phyloP scores from a whole-genome alignment of 495 filamentous ascomycete species.

The Penicillium robsamsonii region DNA sequence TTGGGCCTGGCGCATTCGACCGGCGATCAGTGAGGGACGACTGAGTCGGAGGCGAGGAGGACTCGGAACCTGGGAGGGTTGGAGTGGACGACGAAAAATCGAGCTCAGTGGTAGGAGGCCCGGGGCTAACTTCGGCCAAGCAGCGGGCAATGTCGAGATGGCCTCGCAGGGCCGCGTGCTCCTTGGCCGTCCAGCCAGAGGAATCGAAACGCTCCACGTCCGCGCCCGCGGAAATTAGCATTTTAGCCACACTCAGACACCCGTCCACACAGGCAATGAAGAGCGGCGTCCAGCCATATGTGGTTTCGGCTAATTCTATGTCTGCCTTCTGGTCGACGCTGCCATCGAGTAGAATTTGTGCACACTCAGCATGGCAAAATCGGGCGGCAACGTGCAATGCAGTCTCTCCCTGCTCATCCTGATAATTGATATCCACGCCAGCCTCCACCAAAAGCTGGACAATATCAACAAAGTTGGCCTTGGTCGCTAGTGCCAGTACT shows the following conservation, averaged over 20 bases:
- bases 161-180: constrained; percentile 86
- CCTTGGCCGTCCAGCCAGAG: constrained; percentile 92
- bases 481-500: constrained; percentile 83
- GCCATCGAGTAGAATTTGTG: constrained; percentile 67
- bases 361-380: constrained; percentile 80
- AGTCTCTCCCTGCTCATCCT: constrained; percentile 89
- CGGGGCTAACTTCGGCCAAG: constrained; percentile 54
- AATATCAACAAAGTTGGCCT: constrained; percentile 77
- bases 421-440: constrained; percentile 90
- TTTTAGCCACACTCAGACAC: constrained; percentile 67
- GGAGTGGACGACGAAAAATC: constrained; percentile 36
- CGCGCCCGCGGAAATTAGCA: constrained; percentile 73
- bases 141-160: constrained; percentile 74
- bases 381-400: constrained; percentile 90
- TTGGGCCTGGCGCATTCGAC: constrained; percentile 43
- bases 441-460: constrained; percentile 85
- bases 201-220: constrained; percentile 70
- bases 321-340: constrained; percentile 67
- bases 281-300: constrained; percentile 89
- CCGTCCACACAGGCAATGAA: constrained; percentile 92
- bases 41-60: constrained; percentile 41
- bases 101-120: constrained; percentile 34
- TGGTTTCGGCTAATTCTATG: constrained; percentile 74
- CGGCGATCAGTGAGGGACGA: constrained; percentile 54
- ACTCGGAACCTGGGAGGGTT: constrained; percentile 39